Evolutionary conservation across 2,329 filamentous ascomycete genomes (phyloP), one percentile per base, ranked within the genome.

Genomic region (Colletotrichum lentis): DNA sequence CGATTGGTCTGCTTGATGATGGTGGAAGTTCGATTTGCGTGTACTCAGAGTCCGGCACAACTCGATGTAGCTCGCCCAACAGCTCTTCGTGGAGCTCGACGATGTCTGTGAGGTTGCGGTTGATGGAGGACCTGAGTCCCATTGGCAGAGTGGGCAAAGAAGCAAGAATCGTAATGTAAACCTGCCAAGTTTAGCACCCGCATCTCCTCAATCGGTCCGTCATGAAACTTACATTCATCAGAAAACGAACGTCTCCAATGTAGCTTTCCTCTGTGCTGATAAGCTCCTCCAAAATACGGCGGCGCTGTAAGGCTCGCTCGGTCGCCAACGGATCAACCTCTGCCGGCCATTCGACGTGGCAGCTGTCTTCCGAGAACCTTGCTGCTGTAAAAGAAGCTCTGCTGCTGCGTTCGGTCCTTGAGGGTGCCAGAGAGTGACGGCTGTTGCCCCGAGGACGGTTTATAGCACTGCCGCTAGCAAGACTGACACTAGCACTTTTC

Each of bases 201-300:
- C 69, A 59, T 1, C 57, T 37, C 47, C n/a, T 70, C 62, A 0
- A n/a, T 10, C 39, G 5, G 55, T 20, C 6, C 24, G 12, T 27
- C 11, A 3, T 41, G 12, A 16, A 47, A 74, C 88, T 76, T 81
- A 95, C 94, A 79, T 96, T 94, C 76, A 91, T 91, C 67, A 98
- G 82, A 71, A 96, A 93, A 73, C 93, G 93, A 66, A 98, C 79
- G 74, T 97, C 95, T 18, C 90, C 88, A 73, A 98, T 90, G 76
- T 98, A 98, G 74, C 90, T 88, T 76, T 96, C 91, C 77, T 98
- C 96, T 0, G 94, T 97, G 64, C 81, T 86, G 69, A 97, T 88
- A 58, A 98, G 82, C 79, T 98, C 96, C 75, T 96, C 92, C 43
- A 98, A 80, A 46, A 97, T 89, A 70, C 90, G 89, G 16, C 93